Conservation (phyloP, 2,329 filamentous ascomycete species). For the Xylariaceae sp. region DNA sequence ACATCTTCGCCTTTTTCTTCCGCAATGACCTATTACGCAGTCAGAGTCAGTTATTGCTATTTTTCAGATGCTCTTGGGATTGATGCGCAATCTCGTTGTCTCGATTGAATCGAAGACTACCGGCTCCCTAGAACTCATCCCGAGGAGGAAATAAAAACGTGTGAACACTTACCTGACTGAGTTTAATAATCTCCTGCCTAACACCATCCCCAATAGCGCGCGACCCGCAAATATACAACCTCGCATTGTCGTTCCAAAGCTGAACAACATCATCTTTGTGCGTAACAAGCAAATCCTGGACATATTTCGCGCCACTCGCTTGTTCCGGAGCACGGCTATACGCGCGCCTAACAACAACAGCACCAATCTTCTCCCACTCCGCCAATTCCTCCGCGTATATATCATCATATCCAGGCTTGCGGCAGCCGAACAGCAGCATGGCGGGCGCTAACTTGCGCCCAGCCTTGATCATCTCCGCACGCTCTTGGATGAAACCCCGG, state of each 20-base stretch:
- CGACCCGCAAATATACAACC: constrained; percentile 64
- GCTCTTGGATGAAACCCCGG: constrained; percentile 41
- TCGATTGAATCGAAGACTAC: too few species aligned
- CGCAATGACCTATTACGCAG: constrained; percentile 18
- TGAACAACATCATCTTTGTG: constrained; percentile 34
- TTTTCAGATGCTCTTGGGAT: too few species aligned
- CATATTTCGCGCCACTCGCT: constrained; percentile 46
- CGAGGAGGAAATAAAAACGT: too few species aligned
- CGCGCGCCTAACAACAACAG: constrained; percentile 57
- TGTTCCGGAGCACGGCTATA: constrained; percentile 47
- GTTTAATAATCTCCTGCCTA: constrained; percentile 35
- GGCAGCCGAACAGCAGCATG: constrained; percentile 64
- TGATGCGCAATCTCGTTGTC: too few species aligned
- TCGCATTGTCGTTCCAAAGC: constrained; percentile 44
- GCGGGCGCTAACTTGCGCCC: constrained; percentile 56
- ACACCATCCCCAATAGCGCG: constrained; percentile 46
- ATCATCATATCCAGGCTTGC: constrained; percentile 50
- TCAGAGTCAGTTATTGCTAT: too few species aligned
- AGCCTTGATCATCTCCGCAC: constrained; percentile 46
- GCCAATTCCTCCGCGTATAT: constrained; percentile 58
- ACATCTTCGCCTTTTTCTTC: constrained; percentile 25
- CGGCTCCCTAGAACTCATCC: too few species aligned
- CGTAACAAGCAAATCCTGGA: constrained; percentile 41
- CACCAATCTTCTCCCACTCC: constrained; percentile 56
- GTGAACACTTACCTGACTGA: constrained; percentile 13